Conservation (phyloP, 257 asterid genomes). For the Solanum chilense region DNA sequence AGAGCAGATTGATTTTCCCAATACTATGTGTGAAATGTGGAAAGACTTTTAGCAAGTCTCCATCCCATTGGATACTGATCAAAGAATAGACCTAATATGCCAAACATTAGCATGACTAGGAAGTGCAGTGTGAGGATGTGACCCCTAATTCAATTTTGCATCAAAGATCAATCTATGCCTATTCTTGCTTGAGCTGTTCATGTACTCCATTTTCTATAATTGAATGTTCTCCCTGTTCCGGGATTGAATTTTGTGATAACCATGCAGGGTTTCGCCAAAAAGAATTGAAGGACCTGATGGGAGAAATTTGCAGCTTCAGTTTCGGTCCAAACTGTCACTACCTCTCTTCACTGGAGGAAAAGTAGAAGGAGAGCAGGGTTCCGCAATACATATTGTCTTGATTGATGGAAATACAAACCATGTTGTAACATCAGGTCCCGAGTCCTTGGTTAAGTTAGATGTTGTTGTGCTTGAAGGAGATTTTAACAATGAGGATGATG, state of each 20-base stretch:
- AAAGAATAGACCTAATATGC: background rate
- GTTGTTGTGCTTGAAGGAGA: constrained; percentile 90
- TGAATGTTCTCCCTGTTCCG: background rate
- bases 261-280: constrained; percentile 77
- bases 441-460: constrained; percentile 60
- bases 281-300: constrained; percentile 83
- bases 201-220: background rate
- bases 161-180: background rate
- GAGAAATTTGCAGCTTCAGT: constrained; percentile 70
- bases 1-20: background rate
- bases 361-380: constrained; percentile 85
- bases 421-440: constrained; percentile 71
- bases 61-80: background rate
- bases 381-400: constrained; percentile 71
- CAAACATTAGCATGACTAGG: background rate
- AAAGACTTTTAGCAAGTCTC: background rate
- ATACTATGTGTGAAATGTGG: background rate
- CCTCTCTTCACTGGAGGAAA: constrained; percentile 91
- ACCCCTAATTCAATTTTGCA: background rate
- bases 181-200: background rate
- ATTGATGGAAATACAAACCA: constrained; percentile 53
- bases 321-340: constrained; percentile 72
- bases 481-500: constrained; percentile 77
- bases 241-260: constrained; percentile 1
- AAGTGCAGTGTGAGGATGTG: background rate